A percentile compares a stretch with the other conserved stretches of the same genome.
Evolutionary conservation across 306 rosid genomes (phyloP).

Genomic region (Prunus mume): DNA sequence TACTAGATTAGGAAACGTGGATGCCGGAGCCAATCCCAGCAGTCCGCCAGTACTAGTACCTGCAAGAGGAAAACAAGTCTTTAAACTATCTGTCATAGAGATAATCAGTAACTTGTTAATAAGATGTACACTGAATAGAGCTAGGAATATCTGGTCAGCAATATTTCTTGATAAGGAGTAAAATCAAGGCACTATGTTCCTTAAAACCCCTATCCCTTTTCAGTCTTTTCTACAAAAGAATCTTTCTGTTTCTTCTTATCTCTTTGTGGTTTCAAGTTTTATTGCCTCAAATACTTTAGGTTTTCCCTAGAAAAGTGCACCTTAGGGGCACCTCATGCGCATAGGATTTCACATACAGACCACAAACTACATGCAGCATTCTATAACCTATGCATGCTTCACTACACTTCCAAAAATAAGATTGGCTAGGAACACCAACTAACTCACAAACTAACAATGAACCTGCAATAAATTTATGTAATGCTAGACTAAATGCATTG

Average conservation of each 20-base stretch:
- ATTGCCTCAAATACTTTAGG: background rate
- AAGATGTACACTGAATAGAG: background rate
- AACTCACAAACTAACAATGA: background rate
- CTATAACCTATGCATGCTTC: background rate
- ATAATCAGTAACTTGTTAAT: background rate
- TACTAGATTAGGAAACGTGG: conserved; percentile 74
- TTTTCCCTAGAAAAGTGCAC: background rate
- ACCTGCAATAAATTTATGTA: background rate
- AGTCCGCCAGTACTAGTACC: conserved; percentile 76
- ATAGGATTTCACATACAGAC: background rate
- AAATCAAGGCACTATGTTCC: background rate
- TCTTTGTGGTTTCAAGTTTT: background rate
- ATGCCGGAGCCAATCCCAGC: conserved; percentile 78
- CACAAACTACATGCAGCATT: background rate
- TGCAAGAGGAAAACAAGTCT: conserved; percentile 33
- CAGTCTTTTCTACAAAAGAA: conserved; percentile 1
- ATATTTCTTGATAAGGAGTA: background rate
- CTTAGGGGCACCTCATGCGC: background rate
- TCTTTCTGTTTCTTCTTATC: background rate
- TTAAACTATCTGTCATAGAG: background rate
- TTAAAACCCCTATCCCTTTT: background rate
- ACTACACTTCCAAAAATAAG: background rate
- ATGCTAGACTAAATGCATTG: background rate
- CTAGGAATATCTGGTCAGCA: background rate
- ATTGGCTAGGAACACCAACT: background rate